Conservation (phyloP, 495 filamentous ascomycete species). For the Talaromyces thailandensis region DNA sequence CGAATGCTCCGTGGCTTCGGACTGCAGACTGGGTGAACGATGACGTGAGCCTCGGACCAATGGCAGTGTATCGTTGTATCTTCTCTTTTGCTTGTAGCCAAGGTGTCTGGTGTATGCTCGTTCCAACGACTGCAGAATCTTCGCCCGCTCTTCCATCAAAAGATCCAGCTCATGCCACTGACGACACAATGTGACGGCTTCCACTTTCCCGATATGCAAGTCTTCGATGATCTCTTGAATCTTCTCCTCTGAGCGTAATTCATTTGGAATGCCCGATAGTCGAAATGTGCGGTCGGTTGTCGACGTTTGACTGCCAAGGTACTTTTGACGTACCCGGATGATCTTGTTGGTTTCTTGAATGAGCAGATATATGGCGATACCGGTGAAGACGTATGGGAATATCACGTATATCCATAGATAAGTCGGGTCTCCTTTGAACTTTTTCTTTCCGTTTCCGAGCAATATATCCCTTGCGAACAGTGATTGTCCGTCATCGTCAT, state of each 20-base stretch:
- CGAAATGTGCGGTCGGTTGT: constrained; percentile 91
- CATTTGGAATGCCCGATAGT: constrained; percentile 76
- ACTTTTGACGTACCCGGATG: constrained; percentile 78
- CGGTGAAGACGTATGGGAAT: constrained; percentile 87
- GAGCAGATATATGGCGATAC: constrained; percentile 72
- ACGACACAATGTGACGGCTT: constrained; percentile 77
- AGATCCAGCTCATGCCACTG: constrained; percentile 80
- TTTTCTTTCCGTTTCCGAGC: constrained; percentile 13
- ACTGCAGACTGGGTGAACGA: constrained; percentile 17
- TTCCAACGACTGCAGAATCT: constrained; percentile 65
- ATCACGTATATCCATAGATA: constrained; percentile 92
- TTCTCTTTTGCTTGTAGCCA: constrained; percentile 39
- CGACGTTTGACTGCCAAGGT: constrained; percentile 86
- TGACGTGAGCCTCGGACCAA: constrained; percentile 39
- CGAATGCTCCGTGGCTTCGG: constrained; percentile 37
- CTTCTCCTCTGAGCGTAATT: constrained; percentile 69
- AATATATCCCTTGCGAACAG: constrained; percentile 1
- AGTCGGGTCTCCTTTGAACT: constrained; percentile 21
- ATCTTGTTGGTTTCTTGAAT: constrained; percentile 72
- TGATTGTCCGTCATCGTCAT: constrained; percentile 12
- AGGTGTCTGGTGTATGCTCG: constrained; percentile 72
- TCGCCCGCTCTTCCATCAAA: constrained; percentile 58
- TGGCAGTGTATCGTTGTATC: constrained; percentile 41
- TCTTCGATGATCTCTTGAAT: constrained; percentile 84
- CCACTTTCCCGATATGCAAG: constrained; percentile 86